Percentiles rank a stretch among this genome's conserved stretches.
phyloP scores from a whole-genome alignment of 768 basidiomycete species.

The Mycena epipterygia region DNA sequence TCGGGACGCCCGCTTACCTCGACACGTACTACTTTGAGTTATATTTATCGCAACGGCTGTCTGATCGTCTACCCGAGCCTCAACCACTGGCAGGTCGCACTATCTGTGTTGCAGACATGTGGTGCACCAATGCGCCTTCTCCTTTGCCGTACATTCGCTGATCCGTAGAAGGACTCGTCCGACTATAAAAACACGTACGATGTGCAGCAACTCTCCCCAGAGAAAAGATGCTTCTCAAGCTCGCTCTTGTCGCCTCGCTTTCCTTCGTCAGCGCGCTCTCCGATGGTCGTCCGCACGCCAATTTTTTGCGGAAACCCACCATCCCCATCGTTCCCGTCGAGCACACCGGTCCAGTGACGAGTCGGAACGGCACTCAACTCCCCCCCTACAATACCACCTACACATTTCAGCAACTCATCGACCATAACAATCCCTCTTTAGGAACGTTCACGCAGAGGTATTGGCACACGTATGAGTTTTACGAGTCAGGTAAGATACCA shows the following conservation, averaged over 20 bases:
- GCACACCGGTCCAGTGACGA: slow-evolving; percentile 53
- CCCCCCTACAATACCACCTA: slow-evolving; percentile 64
- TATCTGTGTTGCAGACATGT: slow-evolving; percentile 10
- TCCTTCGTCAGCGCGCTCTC: slow-evolving; percentile 42
- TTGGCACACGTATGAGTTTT: slow-evolving; percentile 79
- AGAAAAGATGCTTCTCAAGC: slow-evolving; percentile 29
- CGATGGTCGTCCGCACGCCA: slow-evolving; percentile 59
- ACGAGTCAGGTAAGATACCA: slow-evolving; percentile 58
- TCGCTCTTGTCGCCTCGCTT: slow-evolving; percentile 27
- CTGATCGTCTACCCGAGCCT: no score
- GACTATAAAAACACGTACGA: slow-evolving; percentile 25
- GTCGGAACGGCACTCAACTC: slow-evolving; percentile 58
- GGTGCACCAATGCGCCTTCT: not conserved
- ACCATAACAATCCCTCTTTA: slow-evolving; percentile 66
- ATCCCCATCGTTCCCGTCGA: slow-evolving; percentile 50
- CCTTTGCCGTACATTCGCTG: not conserved
- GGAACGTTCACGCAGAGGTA: slow-evolving; percentile 86
- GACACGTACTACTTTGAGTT: not conserved
- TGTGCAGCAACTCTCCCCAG: not conserved
- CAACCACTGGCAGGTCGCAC: slow-evolving; percentile 3
- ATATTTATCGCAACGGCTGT: no score
- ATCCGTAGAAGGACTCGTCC: slow-evolving; percentile 20
- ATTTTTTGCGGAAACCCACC: slow-evolving; percentile 55
- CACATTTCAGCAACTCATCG: slow-evolving; percentile 70
- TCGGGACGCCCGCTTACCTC: not conserved